Percentiles rank a stretch among this genome's conserved stretches.
Conservation (phyloP, 2,329 filamentous ascomycete species). For the Penicillium sp. region DNA sequence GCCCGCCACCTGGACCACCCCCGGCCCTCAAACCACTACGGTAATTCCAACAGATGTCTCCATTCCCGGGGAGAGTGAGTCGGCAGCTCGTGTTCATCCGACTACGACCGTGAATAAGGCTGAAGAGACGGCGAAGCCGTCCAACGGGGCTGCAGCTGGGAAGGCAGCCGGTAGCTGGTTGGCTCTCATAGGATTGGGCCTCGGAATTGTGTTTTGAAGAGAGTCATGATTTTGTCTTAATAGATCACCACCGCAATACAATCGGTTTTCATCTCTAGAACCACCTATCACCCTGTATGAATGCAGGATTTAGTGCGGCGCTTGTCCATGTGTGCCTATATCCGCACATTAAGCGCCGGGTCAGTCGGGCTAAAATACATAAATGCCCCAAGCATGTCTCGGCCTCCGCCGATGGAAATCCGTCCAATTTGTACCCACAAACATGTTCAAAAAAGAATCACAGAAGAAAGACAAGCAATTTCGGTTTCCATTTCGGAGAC, state of each 20-base stretch:
- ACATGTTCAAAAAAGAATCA: too few relatives aligned
- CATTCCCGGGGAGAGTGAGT: neutral
- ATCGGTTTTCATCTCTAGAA: too few relatives aligned
- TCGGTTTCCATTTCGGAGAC: too few relatives aligned
- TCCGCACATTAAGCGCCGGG: too few relatives aligned
- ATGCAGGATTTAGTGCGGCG: too few relatives aligned
- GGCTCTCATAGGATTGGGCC: conserved; percentile 13
- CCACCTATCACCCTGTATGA: too few relatives aligned
- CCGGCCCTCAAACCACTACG: conserved; percentile 8
- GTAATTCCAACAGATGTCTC: conserved; percentile 2
- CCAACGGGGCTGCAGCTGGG: conserved; percentile 14
- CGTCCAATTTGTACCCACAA: too few relatives aligned
- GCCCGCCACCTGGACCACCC: conserved; percentile 11
- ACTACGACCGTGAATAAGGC: conserved; percentile 2
- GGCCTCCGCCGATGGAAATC: too few relatives aligned
- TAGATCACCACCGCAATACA: neutral
- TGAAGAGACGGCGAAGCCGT: conserved; percentile 12
- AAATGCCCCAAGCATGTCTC: too few relatives aligned
- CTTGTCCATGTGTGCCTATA: too few relatives aligned
- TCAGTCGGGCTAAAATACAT: too few relatives aligned
- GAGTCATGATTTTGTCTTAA: neutral
- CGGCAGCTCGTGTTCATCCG: conserved; percentile 1
- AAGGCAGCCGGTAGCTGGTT: conserved; percentile 16
- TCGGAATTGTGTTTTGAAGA: conserved; percentile 12
- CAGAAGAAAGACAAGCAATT: too few relatives aligned